Evolutionary conservation across 768 basidiomycete genomes (phyloP).

Genomic region (Atractiella rhizophila): DNA sequence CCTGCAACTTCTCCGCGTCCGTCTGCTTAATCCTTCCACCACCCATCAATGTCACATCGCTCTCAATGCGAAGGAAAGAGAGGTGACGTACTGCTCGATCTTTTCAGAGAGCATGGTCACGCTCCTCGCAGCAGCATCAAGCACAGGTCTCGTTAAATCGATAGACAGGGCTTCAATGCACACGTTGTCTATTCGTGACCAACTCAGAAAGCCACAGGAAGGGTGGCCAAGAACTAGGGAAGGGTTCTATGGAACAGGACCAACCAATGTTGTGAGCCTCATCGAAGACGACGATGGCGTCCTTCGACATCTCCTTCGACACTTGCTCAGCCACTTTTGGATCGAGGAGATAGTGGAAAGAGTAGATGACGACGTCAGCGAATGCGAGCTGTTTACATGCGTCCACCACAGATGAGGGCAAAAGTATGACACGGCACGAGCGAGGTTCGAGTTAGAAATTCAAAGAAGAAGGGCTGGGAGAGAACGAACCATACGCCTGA

Average conservation of each 20-base stretch:
- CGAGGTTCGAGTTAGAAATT: not conserved
- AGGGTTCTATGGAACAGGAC: constrained; percentile 11
- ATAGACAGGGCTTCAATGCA: constrained; percentile 97
- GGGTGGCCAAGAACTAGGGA: not conserved
- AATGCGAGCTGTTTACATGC: constrained; percentile 55
- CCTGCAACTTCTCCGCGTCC: constrained; percentile 77
- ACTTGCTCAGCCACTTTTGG: constrained; percentile 99
- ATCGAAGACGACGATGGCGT: constrained; percentile 95
- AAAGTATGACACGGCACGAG: not conserved
- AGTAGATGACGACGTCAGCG: constrained; percentile 89
- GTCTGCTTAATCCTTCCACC: constrained; percentile 58
- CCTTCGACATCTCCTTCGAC: constrained; percentile 88
- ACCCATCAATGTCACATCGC: not conserved
- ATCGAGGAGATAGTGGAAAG: constrained; percentile 93
- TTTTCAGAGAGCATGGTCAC: constrained; percentile 63
- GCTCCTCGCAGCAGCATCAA: constrained; percentile 76
- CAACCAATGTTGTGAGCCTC: constrained; percentile 96
- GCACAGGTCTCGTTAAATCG: constrained; percentile 87
- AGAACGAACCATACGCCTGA: constrained; percentile 62
- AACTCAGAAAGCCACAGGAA: not conserved
- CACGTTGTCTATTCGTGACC: constrained; percentile 47
- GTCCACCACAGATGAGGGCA: not conserved
- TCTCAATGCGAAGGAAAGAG: not conserved
- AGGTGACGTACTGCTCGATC: constrained; percentile 58
- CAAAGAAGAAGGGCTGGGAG: no score